A percentile compares a stretch with the other conserved stretches of the same genome.
phyloP scores from a whole-genome alignment of 495 filamentous ascomycete species.

The Podospora bellae-mahoneyi region DNA sequence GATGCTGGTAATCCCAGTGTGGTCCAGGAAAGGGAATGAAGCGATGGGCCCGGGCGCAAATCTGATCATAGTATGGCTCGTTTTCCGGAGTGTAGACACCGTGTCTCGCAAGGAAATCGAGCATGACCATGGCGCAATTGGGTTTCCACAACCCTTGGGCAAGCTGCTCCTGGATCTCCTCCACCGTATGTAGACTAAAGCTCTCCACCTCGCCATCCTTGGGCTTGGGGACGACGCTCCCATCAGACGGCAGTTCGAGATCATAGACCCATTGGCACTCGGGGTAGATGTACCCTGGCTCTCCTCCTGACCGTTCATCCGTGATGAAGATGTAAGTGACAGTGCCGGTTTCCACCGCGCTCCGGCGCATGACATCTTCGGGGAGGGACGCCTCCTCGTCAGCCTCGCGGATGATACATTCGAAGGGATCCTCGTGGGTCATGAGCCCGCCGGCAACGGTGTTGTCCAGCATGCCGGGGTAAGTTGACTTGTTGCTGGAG shows the following conservation, averaged over 20 bases:
- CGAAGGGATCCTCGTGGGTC: conserved; percentile 69
- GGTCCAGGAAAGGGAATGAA: conserved; percentile 73
- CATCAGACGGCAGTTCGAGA: conserved; percentile 64
- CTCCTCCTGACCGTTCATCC: conserved; percentile 73
- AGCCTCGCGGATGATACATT: conserved; percentile 79
- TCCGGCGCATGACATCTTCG: conserved; percentile 60
- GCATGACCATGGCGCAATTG: conserved; percentile 78
- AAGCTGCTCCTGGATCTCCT: conserved; percentile 69
- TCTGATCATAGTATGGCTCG: conserved; percentile 76
- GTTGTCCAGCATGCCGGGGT: conserved; percentile 86
- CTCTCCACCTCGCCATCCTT: conserved; percentile 84
- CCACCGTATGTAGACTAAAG: conserved; percentile 72
- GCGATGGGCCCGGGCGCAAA: conserved; percentile 72
- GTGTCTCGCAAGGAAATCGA: conserved; percentile 90
- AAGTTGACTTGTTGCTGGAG: conserved; percentile 74
- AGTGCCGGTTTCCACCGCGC: conserved; percentile 58
- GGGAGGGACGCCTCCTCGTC: conserved; percentile 88
- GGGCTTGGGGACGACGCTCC: conserved; percentile 60
- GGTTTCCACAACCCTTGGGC: conserved; percentile 81
- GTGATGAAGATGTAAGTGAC: conserved; percentile 85
- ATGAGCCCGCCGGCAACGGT: conserved; percentile 88
- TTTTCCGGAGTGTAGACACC: conserved; percentile 77
- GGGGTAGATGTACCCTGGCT: conserved; percentile 82
- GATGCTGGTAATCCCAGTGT: conserved; percentile 41
- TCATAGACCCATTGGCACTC: conserved; percentile 93